Base-by-base conservation (phyloP, 371 early-diverging fungal genomes). In the Mortierella sp. region DNA sequence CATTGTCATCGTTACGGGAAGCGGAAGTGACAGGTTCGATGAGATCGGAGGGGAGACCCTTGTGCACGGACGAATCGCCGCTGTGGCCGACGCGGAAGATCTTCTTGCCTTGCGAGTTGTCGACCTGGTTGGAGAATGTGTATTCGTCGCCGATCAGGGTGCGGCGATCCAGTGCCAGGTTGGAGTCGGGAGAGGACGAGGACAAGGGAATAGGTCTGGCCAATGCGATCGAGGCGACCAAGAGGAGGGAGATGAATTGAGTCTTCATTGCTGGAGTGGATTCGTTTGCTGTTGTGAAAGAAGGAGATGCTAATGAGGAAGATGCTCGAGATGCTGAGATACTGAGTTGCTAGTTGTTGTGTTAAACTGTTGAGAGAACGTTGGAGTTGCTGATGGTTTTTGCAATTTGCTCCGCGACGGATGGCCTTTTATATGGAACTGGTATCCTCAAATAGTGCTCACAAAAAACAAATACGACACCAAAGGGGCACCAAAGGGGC, bases 81-180 rank as follows among this genome's bases (percentile, higher is more conserved):
- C 55, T 73, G 48, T 81, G 81, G 48, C 77, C 74, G 37, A 81
- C 55, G 13, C 71, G 54, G 46, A 73, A 57, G 31, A 46, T 61
- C 6, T 70, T 69, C 74, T 77, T 81, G 73, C 81, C 81, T n/a
- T 24, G 48, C 37, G 77, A 76, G 71, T 76, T 76, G 71, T 76
- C 77, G 21, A 74, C 70, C 40, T 77, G 81, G 57, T 76, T 76
- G 26, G 28, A 24, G 74, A 77, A 28, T 21, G 77, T 31, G 46
- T 73, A 70, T 51, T 77, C 81, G 48, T 81, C 61, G 0, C 77
- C 77, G 53, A 81, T 71, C 28, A 76, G 51, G 11, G 81, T 73
- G n/a, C 81, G 73, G 21, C 73, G 77, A 24, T 61, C 28, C 61
- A 80, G 51, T 31, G 61, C 57, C 57, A 31, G n/a, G 16, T 50